Evolutionary conservation across 306 rosid genomes (phyloP).

Genomic region (Trichosanthes cucumerina): DNA sequence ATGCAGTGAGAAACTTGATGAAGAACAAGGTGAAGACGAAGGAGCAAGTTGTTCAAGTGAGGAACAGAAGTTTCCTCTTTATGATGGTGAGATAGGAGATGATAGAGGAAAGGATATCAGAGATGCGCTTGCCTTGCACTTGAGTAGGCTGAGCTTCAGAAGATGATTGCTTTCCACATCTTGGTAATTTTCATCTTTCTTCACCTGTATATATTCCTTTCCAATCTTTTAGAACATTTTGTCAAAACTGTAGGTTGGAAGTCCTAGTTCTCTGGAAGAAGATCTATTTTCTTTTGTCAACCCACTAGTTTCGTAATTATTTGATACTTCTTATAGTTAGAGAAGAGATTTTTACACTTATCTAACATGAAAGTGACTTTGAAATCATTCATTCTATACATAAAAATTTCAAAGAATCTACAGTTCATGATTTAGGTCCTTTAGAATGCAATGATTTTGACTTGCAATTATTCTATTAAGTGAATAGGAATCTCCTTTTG

Average conservation of each 20-base stretch:
- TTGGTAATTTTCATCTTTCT: background rate
- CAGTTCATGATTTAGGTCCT: background rate
- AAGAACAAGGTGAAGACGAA: conserved; percentile 16
- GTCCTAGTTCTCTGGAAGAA: background rate
- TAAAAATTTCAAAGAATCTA: background rate
- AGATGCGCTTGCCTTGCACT: conserved; percentile 58
- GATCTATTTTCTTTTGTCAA: background rate
- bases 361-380: background rate
- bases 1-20: conserved; percentile 28
- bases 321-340: background rate
- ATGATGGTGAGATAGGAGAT: conserved; percentile 35
- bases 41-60: conserved; percentile 18
- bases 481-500: background rate
- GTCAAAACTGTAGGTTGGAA: background rate
- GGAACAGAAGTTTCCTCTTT: conserved; percentile 23
- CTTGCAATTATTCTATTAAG: background rate
- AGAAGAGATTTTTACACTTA: background rate
- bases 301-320: background rate
- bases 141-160: conserved; percentile 45
- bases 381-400: background rate
- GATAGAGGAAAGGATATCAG: conserved; percentile 51
- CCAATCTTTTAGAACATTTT: background rate
- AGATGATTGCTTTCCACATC: conserved; percentile 21
- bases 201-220: background rate
- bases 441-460: background rate